Evolutionary conservation across 768 basidiomycete genomes (phyloP), one percentile per base, ranked within the genome.

Genomic region (Auricularia sp.): DNA sequence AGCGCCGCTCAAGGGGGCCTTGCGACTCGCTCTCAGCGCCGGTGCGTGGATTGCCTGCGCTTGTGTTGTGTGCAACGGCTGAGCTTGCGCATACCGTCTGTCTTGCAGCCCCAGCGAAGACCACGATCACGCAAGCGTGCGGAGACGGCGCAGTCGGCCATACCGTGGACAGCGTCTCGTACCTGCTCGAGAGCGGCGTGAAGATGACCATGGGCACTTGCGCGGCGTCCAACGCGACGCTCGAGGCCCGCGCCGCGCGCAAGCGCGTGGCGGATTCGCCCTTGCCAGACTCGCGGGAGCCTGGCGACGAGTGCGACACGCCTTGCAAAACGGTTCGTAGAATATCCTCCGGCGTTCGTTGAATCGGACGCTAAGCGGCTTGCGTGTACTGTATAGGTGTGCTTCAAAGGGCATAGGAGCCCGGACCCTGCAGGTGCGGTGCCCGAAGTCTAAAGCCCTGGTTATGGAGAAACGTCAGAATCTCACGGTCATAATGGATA

Each of bases 281-380:
- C 7, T 24, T 59, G 14, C 56, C 56, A 10, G 56, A 59, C 24
- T 13, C 16, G 10, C 18, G 56, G 4, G 56, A 59, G 24, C 29
- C 56, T 29, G 56, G 56, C 5, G 56, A 59, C 56, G 56, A 59
- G 56, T 59, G 56, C 24, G 56, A 29, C 29, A 59, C 56, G 34
- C 56, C 56, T 14, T 59, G 56, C 34, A 6, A 35, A 4, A 59
- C 56, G 14, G 56, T 42, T 7, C 39, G 39, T 42, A 7, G 8
- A 42, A 7, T 8, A 14, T 7, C 39, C 39, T 7, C 39, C 8
- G 39, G 13, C 39, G 39, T 8, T 14, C 2, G 29, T 29, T 29
- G 29, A 1, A 14, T 14, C 39, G 39, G 13, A 42, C 2, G 39
- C 39, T 42, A 3, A 42, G 7, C 39, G 13, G 13, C 39, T 14